phyloP scores from a whole-genome alignment of 228 moss, liverwort and hornwort genomes.

The Sphagnum magellanicum region DNA sequence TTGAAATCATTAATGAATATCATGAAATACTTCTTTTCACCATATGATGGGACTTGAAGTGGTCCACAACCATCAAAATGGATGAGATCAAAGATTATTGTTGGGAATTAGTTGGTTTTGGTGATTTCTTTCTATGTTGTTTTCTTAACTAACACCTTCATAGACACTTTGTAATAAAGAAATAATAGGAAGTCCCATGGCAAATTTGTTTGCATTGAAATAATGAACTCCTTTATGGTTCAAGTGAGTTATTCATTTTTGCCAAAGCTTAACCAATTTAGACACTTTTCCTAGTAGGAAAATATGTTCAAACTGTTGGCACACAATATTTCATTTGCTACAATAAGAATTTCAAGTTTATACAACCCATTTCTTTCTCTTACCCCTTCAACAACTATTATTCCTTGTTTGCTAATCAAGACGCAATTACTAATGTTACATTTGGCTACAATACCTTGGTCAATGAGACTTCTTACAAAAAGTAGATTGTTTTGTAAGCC shows the following conservation, averaged over 20 bases:
- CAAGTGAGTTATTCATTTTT: background rate
- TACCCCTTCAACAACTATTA: background rate
- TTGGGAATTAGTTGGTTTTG: background rate
- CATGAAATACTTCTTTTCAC: background rate
- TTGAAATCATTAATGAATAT: background rate
- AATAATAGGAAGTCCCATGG: background rate
- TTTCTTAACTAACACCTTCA: background rate
- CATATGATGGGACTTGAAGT: background rate
- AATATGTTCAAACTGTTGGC: background rate
- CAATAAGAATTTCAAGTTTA: background rate
- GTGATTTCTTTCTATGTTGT: background rate
- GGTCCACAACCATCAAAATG: background rate
- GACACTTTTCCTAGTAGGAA: background rate
- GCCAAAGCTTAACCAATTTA: background rate
- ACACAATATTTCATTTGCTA: background rate
- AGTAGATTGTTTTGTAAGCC: background rate
- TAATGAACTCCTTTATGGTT: background rate
- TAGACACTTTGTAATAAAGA: background rate
- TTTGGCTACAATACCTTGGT: background rate
- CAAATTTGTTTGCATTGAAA: background rate
- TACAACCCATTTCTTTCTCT: background rate
- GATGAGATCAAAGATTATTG: background rate
- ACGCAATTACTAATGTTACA: background rate
- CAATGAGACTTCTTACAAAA: background rate
- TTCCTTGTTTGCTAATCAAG: background rate